A percentile compares a stretch with the other conserved stretches of the same genome.
Conservation (phyloP, 495 filamentous ascomycete genomes). For the Lophiostoma macrostomum region DNA sequence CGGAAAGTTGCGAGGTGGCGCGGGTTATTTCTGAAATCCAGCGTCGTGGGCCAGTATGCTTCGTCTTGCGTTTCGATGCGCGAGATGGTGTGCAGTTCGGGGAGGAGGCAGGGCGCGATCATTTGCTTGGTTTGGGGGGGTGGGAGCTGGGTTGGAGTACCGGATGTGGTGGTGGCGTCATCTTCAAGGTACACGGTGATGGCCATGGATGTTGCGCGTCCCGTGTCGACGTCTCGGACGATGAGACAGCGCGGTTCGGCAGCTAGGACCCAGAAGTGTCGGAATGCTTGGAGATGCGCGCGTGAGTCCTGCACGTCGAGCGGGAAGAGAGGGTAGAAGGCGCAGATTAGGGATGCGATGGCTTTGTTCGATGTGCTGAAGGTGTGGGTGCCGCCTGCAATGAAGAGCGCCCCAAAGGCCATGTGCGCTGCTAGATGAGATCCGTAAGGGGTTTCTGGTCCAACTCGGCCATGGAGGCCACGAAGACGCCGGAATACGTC, state of each 20-base stretch:
- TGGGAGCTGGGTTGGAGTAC: no score
- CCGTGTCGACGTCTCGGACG: conserved; percentile 75
- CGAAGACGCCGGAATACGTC: conserved; percentile 84
- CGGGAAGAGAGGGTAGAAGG: conserved; percentile 93
- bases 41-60: conserved; percentile 79
- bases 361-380: conserved; percentile 87
- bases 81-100: conserved; percentile 67
- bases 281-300: conserved; percentile 92
- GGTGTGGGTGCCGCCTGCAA: conserved; percentile 87
- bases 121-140: conserved; percentile 32
- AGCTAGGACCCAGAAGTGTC: conserved; percentile 95
- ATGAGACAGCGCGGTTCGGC: conserved; percentile 86
- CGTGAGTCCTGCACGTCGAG: conserved; percentile 85
- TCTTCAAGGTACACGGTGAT: conserved; percentile 56
- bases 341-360: conserved; percentile 78
- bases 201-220: conserved; percentile 71
- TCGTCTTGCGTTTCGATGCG: conserved; percentile 63
- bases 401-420: conserved; percentile 84
- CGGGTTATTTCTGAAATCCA: conserved; percentile 71
- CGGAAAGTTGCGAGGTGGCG: conserved; percentile 67
- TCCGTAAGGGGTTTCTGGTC: conserved; percentile 81
- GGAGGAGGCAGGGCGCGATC: conserved; percentile 72
- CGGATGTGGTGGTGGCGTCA: no score
- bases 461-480: conserved; percentile 81
- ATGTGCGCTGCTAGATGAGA: conserved; percentile 91